Base-by-base conservation (phyloP, 345 rosid genomes). In the Sonneratia caseolaris region DNA sequence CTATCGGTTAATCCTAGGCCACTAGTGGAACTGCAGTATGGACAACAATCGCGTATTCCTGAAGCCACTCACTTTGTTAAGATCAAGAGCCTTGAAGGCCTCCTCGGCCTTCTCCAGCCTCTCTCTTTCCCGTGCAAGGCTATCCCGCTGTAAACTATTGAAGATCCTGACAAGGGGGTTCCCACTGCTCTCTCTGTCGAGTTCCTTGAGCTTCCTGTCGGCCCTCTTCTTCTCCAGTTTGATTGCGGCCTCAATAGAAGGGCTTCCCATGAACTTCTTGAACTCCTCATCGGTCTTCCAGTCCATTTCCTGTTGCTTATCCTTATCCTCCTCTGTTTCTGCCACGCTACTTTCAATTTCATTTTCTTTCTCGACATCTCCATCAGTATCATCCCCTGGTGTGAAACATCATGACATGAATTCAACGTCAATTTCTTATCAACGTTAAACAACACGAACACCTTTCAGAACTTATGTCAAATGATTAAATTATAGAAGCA, bases 191-290 rank as follows among this genome's bases (percentile, higher is more conserved):
- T 89, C 88, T 5, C 81, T 83, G 68, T 86, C 92, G 45, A 94
- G 87, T 75, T 94, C 94, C 80, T 86, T 91, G 19, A 94, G 90
- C 87, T 86, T 89, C 79, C 93, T 84, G 66, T 91, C 97, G 22
- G 96, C 93, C 81, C 97, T 86, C 78, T 91, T 89, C 89, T 93
- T 93, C 83, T 93, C 98, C 75, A 93, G 88, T 90, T 91, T 94
- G 37, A 94, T 89, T 0, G 96, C 97, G 0, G 98, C 98, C 82
- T 94, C 98, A 1, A 91, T 89, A 5, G 98, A 89, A 71, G 98
- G 98, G 72, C 85, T 93, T 5, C 98, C 96, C 98, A 94, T 94
- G 74, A 94, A 88, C 72, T 81, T 87, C 89, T 94, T 94, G 84
- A 94, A 94, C 82, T 91, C 98, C 73, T 94, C 97, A 74, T 91